Percentiles rank a stretch among this genome's conserved stretches.
phyloP scores from a whole-genome alignment of 768 basidiomycete genomes.

The Tephrocybe rancida region DNA sequence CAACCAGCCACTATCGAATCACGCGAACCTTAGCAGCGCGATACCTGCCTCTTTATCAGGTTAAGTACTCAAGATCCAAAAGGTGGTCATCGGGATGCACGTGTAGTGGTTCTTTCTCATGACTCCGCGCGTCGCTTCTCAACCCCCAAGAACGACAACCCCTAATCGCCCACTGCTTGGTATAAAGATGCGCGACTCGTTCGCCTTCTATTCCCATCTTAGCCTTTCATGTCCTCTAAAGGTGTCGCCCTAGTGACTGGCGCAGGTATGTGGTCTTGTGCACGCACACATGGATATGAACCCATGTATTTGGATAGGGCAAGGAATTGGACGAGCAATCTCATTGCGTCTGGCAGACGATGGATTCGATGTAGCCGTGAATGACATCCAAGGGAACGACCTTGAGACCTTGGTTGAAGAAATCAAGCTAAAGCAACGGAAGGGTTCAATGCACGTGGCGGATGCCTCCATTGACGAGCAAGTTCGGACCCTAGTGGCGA shows the following conservation, averaged over 20 bases:
- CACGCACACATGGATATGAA: not conserved
- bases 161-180: not conserved
- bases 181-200: not conserved
- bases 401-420: constrained; percentile 14
- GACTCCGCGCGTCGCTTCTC: too few relatives aligned
- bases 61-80: too few relatives aligned
- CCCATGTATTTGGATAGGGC: constrained; percentile 1
- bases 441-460: constrained; percentile 14
- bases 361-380: constrained; percentile 21
- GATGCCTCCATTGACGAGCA: constrained; percentile 25
- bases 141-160: too few relatives aligned
- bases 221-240: constrained; percentile 8
- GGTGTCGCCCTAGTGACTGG: constrained; percentile 18
- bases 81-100: too few relatives aligned
- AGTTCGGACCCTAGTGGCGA: constrained; percentile 21
- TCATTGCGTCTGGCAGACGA: constrained; percentile 21
- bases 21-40: too few relatives aligned
- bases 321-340: constrained; percentile 23
- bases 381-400: constrained; percentile 34
- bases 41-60: too few relatives aligned
- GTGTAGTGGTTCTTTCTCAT: too few relatives aligned
- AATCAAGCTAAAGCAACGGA: constrained; percentile 21
- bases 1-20: too few relatives aligned
- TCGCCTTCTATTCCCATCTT: not conserved
- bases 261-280: constrained; percentile 4